Conservation (phyloP, 2,329 filamentous ascomycete genomes). For the Fusarium heterosporum region DNA sequence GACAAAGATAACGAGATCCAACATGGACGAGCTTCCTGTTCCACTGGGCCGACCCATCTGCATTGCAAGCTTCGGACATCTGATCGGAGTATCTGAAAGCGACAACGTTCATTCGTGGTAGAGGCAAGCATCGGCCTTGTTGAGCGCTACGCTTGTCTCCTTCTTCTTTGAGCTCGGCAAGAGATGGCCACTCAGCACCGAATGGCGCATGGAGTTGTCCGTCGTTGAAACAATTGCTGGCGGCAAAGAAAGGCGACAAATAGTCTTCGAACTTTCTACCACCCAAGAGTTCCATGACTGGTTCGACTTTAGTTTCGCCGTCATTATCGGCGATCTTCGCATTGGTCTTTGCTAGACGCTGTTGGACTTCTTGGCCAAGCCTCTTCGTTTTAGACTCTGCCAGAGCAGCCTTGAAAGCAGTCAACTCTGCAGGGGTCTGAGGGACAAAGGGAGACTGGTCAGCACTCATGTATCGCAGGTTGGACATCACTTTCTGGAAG, state of each 20-base stretch:
- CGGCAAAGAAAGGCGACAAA: constrained; percentile 51
- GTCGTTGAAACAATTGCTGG: constrained; percentile 51
- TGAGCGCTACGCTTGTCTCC: constrained; percentile 47
- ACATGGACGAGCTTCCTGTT: constrained; percentile 45
- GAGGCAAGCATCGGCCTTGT: constrained; percentile 49
- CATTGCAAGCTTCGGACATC: constrained; percentile 26
- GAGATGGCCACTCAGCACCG: constrained; percentile 51
- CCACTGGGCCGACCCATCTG: constrained; percentile 45
- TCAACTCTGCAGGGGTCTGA: constrained; percentile 50
- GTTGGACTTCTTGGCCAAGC: constrained; percentile 44
- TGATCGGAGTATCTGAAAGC: constrained; percentile 16
- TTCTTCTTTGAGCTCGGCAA: constrained; percentile 53
- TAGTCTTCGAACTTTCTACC: constrained; percentile 47
- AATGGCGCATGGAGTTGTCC: constrained; percentile 22
- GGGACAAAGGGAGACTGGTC: constrained; percentile 55
- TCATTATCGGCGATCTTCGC: constrained; percentile 26
- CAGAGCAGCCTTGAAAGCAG: constrained; percentile 49
- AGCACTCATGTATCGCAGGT: constrained; percentile 52
- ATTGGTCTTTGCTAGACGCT: constrained; percentile 37
- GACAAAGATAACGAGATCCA: constrained; percentile 37
- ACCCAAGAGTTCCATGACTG: constrained; percentile 40
- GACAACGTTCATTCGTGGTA: constrained; percentile 47
- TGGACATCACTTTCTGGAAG: constrained; percentile 53
- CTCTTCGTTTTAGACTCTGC: constrained; percentile 45
- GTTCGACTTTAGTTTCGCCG: constrained; percentile 5